phyloP scores from a whole-genome alignment of 2,329 filamentous ascomycete species.

The Colletotrichum spaethianum region DNA sequence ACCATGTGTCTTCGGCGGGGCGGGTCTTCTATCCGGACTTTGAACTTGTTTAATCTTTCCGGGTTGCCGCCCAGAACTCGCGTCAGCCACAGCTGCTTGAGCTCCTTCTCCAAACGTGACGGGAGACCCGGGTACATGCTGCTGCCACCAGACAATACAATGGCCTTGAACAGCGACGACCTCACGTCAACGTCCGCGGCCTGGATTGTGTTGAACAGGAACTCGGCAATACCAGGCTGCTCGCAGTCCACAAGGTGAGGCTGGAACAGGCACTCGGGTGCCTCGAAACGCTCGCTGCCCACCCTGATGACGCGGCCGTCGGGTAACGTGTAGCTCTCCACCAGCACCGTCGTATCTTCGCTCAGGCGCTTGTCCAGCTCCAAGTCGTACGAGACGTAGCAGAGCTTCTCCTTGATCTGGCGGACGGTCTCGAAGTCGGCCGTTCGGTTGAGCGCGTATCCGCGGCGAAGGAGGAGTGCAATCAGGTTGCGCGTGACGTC shows the following conservation, averaged over 20 bases:
- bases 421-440: slow-evolving; percentile 99
- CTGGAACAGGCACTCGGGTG: slow-evolving; percentile 98
- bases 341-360: slow-evolving; percentile 96
- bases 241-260: slow-evolving; percentile 98
- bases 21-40: slow-evolving; percentile 98
- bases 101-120: slow-evolving; percentile 95
- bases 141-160: slow-evolving; percentile 95
- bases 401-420: slow-evolving; percentile 99
- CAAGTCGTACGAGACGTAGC: slow-evolving; percentile 98
- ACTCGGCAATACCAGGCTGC: slow-evolving; percentile 95
- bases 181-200: slow-evolving; percentile 95
- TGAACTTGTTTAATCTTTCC: slow-evolving; percentile 97
- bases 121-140: slow-evolving; percentile 99
- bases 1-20: slow-evolving; percentile 98
- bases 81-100: slow-evolving; percentile 98
- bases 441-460: slow-evolving; percentile 97
- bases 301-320: slow-evolving; percentile 97
- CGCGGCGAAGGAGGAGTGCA: slow-evolving; percentile 90
- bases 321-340: slow-evolving; percentile 97
- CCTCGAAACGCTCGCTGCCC: slow-evolving; percentile 97
- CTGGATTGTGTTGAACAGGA: slow-evolving; percentile 99
- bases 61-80: slow-evolving; percentile 91
- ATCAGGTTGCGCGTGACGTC: slow-evolving; percentile 99
- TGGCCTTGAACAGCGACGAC: slow-evolving; percentile 94
- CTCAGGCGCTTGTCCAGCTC: slow-evolving; percentile 95